Evolutionary conservation across 257 asterid species (phyloP).

Genomic region (Paulownia fortunei): DNA sequence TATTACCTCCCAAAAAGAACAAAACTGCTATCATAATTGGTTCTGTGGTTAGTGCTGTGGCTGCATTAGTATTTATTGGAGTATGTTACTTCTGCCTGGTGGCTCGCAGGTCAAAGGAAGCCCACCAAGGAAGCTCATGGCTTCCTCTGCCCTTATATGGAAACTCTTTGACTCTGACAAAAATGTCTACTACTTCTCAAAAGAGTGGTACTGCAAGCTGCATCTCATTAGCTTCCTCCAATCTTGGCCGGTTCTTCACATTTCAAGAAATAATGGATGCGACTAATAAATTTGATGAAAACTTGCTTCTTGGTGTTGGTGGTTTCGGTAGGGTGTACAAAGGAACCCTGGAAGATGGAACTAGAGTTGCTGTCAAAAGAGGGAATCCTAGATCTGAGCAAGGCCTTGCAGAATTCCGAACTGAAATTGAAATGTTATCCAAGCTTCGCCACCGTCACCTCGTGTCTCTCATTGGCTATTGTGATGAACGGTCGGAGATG

Average conservation of each 20-base stretch:
- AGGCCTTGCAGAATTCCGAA: constrained; percentile 77
- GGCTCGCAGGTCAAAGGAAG: constrained; percentile 53
- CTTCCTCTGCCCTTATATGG: constrained; percentile 71
- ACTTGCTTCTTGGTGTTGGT: constrained; percentile 76
- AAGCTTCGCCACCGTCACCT: constrained; percentile 86
- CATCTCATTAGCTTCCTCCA: constrained; percentile 61
- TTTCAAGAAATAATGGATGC: constrained; percentile 75
- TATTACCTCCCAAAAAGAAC: constrained; percentile 45
- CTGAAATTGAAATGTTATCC: constrained; percentile 79
- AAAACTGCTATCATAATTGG: constrained; percentile 45
- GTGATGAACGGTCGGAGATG: constrained; percentile 82
- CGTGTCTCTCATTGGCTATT: constrained; percentile 78
- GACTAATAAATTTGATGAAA: constrained; percentile 70
- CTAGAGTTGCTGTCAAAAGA: constrained; percentile 71
- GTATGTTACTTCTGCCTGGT: constrained; percentile 55
- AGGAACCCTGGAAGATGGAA: constrained; percentile 75
- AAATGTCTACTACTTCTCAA: constrained; percentile 64
- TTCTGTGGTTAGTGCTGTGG: constrained; percentile 48
- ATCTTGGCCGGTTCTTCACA: constrained; percentile 68
- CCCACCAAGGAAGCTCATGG: constrained; percentile 60
- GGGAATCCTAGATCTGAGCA: constrained; percentile 85
- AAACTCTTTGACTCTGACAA: constrained; percentile 65
- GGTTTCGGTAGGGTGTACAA: constrained; percentile 82
- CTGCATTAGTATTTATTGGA: constrained; percentile 50
- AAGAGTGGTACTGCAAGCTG: constrained; percentile 75